phyloP scores from a whole-genome alignment of 2,329 filamentous ascomycete genomes.

The Phyllosticta citrichinensis region DNA sequence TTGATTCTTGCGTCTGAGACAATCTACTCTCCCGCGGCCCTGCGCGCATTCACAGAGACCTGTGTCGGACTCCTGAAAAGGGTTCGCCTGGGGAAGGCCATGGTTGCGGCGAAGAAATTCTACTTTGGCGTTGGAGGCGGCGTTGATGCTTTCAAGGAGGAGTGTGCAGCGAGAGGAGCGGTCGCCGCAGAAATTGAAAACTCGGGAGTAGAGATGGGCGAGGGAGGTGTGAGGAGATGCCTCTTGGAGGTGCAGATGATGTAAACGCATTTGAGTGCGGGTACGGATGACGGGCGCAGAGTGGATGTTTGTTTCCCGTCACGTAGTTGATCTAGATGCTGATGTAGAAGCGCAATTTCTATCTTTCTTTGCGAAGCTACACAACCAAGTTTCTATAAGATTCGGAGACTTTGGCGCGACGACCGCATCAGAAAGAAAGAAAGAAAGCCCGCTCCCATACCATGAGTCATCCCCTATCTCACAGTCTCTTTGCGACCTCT shows the following conservation, averaged over 20 bases:
- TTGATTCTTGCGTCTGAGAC: constrained; percentile 63
- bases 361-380: background rate
- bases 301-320: background rate
- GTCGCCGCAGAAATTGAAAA: constrained; percentile 41
- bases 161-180: constrained; percentile 31
- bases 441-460: too few species aligned
- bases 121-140: constrained; percentile 82
- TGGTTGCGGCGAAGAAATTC: constrained; percentile 67
- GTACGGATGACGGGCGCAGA: background rate
- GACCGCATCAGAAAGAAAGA: too few species aligned
- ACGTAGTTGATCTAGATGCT: background rate
- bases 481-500: too few species aligned
- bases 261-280: background rate
- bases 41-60: constrained; percentile 58
- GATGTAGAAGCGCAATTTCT: background rate
- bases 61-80: constrained; percentile 48
- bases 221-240: constrained; percentile 35
- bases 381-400: too few species aligned
- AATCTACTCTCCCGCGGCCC: constrained; percentile 68
- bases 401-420: too few species aligned
- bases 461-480: too few species aligned
- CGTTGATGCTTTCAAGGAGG: constrained; percentile 58
- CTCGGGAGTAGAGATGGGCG: constrained; percentile 29
- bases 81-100: constrained; percentile 47
- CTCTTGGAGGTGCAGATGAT: constrained; percentile 19